A percentile compares a stretch with the other conserved stretches of the same genome.
Conservation (phyloP, 495 filamentous ascomycete genomes). For the Penicilliopsis zonata region DNA sequence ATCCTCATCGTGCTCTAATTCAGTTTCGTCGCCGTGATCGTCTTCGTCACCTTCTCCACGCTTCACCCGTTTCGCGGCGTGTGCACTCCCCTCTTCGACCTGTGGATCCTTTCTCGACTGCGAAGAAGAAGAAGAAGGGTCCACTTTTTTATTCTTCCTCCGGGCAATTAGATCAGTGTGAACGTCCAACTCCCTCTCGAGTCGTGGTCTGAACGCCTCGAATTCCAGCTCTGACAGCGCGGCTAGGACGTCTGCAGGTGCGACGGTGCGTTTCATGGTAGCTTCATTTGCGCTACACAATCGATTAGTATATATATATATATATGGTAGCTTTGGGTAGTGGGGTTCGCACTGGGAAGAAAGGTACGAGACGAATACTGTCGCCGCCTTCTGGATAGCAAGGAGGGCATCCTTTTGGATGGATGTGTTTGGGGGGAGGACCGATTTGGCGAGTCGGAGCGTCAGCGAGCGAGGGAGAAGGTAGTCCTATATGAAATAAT, state of each 20-base stretch:
- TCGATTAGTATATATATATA: not conserved
- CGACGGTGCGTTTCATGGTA: slow-evolving; percentile 73
- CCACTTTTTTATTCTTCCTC: slow-evolving; percentile 46
- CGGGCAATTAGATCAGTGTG: slow-evolving; percentile 55
- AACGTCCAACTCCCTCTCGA: slow-evolving; percentile 46
- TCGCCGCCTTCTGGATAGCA: slow-evolving; percentile 85
- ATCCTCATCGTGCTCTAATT: slow-evolving; percentile 41
- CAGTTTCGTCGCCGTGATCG: slow-evolving; percentile 21
- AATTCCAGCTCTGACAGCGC: slow-evolving; percentile 79
- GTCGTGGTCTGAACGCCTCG: slow-evolving; percentile 53
- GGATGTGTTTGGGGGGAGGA: slow-evolving; percentile 91
- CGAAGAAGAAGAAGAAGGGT: too few species aligned
- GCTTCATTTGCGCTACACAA: slow-evolving; percentile 73
- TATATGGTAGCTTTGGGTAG: too few species aligned
- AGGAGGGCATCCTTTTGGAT: slow-evolving; percentile 88
- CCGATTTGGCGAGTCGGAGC: slow-evolving; percentile 82
- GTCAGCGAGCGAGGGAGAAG: slow-evolving; percentile 90
- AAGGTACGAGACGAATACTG: slow-evolving; percentile 87
- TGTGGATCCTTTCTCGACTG: too few species aligned
- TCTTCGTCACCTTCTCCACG: slow-evolving; percentile 35
- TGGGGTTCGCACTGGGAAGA: slow-evolving; percentile 65
- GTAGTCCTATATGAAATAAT: slow-evolving; percentile 55
- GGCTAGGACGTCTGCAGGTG: slow-evolving; percentile 69
- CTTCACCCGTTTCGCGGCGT: slow-evolving; percentile 39
- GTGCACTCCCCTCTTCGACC: slow-evolving; percentile 30